A percentile compares a stretch with the other conserved stretches of the same genome.
These are phyloP conservation scores for Rhododendron mucronatum DNA, from an alignment of 148 eudicot species.

Conservation along the genomic window DNA sequence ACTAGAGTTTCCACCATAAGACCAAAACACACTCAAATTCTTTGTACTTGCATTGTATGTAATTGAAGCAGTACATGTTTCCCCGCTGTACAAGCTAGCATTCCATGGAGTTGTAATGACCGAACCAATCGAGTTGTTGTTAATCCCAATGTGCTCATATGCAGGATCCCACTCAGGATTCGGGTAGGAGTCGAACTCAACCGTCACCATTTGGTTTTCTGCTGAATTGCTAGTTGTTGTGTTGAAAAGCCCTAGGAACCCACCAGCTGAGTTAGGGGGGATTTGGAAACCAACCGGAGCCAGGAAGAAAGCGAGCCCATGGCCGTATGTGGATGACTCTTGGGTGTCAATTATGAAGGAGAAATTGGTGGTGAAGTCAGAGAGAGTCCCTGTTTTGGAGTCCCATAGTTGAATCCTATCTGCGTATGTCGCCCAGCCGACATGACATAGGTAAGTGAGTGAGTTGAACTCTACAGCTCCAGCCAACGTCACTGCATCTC, in stretches of 20 bases:
- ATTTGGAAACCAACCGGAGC: constrained; percentile 41
- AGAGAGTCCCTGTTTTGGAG: constrained; percentile 12
- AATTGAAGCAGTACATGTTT: constrained; percentile 38
- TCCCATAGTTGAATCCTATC: constrained; percentile 34
- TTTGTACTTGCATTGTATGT: constrained; percentile 33
- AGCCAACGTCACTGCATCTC: constrained; percentile 31
- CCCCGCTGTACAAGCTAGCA: constrained; percentile 37
- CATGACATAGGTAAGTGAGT: constrained; percentile 18
- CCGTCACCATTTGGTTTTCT: constrained; percentile 25
- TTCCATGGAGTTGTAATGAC: constrained; percentile 29
- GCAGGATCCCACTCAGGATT: background rate
- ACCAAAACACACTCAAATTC: constrained; percentile 41
- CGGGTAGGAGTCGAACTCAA: background rate
- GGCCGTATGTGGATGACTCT: constrained; percentile 20
- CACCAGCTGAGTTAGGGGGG: constrained; percentile 46
- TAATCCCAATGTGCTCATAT: constrained; percentile 54
- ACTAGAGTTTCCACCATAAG: constrained; percentile 18
- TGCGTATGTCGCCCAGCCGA: constrained; percentile 31
- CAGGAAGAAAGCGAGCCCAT: constrained; percentile 46
- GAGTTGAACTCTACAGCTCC: constrained; percentile 38
- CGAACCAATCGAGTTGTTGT: constrained; percentile 40
- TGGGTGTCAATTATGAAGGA: constrained; percentile 35
- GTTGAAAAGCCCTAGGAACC: constrained; percentile 53
- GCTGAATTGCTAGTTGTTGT: constrained; percentile 28
- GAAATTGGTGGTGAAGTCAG: constrained; percentile 54